Evolutionary conservation across 2,329 filamentous ascomycete genomes (phyloP), one percentile per base, ranked within the genome.

Genomic region (Talaromyces albobiverticillius): DNA sequence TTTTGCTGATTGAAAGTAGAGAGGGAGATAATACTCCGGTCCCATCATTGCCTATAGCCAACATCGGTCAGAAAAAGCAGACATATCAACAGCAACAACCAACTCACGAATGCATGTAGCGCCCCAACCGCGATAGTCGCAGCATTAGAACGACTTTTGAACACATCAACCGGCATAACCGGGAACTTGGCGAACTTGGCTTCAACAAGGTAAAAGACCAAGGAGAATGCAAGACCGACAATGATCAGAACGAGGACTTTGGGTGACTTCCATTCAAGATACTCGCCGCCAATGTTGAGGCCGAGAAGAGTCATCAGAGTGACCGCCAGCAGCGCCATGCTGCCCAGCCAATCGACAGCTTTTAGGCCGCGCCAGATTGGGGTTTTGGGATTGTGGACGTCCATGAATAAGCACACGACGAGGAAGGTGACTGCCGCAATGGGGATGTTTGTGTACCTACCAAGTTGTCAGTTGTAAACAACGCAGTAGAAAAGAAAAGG

Each of bases 211-310:
- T 31, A 43, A 22, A 51, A 51, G 18, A 46, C 14, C 2, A 32
- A 22, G 1, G 41, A 31, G 34, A 51, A 31, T 2, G 31, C 26
- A 13, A 46, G 3, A 5, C 49, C 49, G 26, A 51, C 38, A 3
- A 45, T 31, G 6, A 51, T 43, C n/a, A 51, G 10, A 11, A 34
- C 26, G 80, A 68, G 89, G 85, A 60, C 81, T 79, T 54, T 82
- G 59, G 49, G 85, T 7, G 74, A 78, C 56, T 68, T 67, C 79
- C 79, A 82, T 0, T 77, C 72, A 50, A 79, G 74, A 2, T 76
- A 75, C 20, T 83, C 79, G 16, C 87, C 87, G 11, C 87, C 88
- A 50, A 86, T 84, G 59, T 89, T 83, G 20, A 91, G 77, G 2
- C 85, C 84, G 10, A 49, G 36, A 13, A 49, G 46, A 20, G 34